Percentiles rank a stretch among this genome's conserved stretches.
These are phyloP conservation scores for Penicillium sp. DNA, from an alignment of 2,329 filamentous ascomycete species.

Conservation along the genomic window DNA sequence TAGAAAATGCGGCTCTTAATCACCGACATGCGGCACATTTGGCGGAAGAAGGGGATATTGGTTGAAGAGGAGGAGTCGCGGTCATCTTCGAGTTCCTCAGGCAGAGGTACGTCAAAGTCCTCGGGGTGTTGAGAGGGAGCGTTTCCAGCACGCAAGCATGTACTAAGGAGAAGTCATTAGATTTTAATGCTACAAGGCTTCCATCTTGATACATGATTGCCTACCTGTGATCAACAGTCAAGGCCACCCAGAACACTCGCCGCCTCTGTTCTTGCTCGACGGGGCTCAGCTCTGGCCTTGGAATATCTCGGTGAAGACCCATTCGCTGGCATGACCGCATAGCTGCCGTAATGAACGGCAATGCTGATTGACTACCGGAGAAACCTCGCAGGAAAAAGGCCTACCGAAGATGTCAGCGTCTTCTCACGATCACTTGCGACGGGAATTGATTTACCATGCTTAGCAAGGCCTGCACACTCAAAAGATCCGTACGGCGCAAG, in stretches of 20 bases:
- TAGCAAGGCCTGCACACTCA: constrained; percentile 88
- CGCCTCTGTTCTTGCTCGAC: constrained; percentile 87
- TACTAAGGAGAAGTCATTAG: constrained; percentile 42
- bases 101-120: constrained; percentile 90
- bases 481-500: constrained; percentile 87
- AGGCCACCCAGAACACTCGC: constrained; percentile 74
- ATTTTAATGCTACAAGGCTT: background rate
- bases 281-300: constrained; percentile 83
- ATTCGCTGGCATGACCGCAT: constrained; percentile 88
- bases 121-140: constrained; percentile 71
- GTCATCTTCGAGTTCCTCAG: constrained; percentile 82
- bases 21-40: constrained; percentile 83
- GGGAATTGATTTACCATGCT: constrained; percentile 65
- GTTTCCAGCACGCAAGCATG: constrained; percentile 67
- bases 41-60: constrained; percentile 89
- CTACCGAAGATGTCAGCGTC: constrained; percentile 22
- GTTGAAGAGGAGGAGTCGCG: constrained; percentile 82
- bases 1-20: constrained; percentile 93
- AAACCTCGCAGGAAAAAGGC: constrained; percentile 91
- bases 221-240: constrained; percentile 70
- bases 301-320: constrained; percentile 85
- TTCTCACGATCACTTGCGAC: background rate
- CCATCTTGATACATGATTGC: constrained; percentile 13
- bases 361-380: constrained; percentile 87
- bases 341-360: constrained; percentile 84